These are phyloP conservation scores for Leccinum ochraceum DNA, from an alignment of 768 basidiomycete species.

Conservation along the genomic window DNA sequence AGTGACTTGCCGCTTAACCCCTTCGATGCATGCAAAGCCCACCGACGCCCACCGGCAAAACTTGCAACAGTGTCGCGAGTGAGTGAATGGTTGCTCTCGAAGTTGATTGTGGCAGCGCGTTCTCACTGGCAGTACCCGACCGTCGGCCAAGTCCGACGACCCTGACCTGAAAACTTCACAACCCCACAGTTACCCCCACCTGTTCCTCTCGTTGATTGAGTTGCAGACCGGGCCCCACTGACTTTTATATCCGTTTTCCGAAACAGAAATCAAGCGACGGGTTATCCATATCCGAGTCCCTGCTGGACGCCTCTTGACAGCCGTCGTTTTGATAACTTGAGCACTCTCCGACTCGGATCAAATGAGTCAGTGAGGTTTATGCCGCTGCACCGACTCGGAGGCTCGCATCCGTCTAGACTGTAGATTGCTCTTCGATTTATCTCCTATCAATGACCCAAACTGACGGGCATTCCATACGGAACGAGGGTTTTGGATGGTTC, in stretches of 20 bases:
- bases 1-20: not conserved
- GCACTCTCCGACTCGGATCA: too few species aligned
- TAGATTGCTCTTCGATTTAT: not conserved
- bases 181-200: too few species aligned
- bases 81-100: not conserved
- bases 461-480: not conserved
- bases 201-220: too few species aligned
- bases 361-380: not conserved
- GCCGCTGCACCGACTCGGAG: not conserved
- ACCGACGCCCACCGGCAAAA: not conserved
- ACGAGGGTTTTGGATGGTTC: not conserved
- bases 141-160: too few species aligned
- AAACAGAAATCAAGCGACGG: not conserved
- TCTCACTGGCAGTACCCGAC: too few species aligned
- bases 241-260: not conserved
- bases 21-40: not conserved
- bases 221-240: too few species aligned
- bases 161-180: too few species aligned
- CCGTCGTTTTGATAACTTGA: not conserved
- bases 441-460: too few species aligned
- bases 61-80: not conserved
- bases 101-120: not conserved
- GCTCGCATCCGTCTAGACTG: not conserved
- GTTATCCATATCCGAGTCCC: not conserved
- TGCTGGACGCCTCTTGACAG: not conserved